Evolutionary conservation across 2,329 filamentous ascomycete genomes (phyloP), one percentile per base, ranked within the genome.

Genomic region (Fusarium pilosicola): DNA sequence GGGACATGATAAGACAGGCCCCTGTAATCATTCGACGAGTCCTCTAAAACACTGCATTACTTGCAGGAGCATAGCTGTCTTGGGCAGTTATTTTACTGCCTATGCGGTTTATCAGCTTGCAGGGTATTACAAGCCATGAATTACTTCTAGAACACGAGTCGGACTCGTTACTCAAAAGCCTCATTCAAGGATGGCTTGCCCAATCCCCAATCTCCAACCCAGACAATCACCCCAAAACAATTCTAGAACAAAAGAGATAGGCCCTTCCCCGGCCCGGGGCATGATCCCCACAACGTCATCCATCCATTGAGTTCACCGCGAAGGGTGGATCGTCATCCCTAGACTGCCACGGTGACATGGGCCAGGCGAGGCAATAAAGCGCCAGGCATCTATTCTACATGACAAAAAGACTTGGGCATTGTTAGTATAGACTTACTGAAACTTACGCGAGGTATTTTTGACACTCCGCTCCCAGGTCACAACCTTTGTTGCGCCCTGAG

Each of bases 231-330:
- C 48, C n/a, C 32, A 18, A 36, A 62, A 49, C 41, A 61, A 17
- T 65, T 59, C 71, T 71, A 70, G 64, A 65, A 59, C 70, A 66
- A 65, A 75, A 28, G 30, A 71, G 68, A 71, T 71, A 71, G 63
- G 69, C 69, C 34, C 41, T 68, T 46, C 45, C 67, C 72, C 71
- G 67, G 68, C 58, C 65, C 74, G 64, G 73, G 64, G 58, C 63
- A 36, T 62, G 44, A n/a, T 55, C 59, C 30, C 70, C 72, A 74
- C 70, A 76, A 71, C 72, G 74, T 74, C 74, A 75, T 68, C 30
- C 49, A 51, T 6, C 17, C 48, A 20, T 36, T 28, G 45, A 42
- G 60, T 57, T 58, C n/a, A 49, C 30, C 30, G 39, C 55, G 41
- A 71, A 44, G 46, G 41, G 74, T 74, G 69, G 74, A 74, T 65